Percentiles rank a stretch among this genome's conserved stretches.
Conservation (phyloP, 805 yeast species). For the Wickerhamiella alocasiicola region DNA sequence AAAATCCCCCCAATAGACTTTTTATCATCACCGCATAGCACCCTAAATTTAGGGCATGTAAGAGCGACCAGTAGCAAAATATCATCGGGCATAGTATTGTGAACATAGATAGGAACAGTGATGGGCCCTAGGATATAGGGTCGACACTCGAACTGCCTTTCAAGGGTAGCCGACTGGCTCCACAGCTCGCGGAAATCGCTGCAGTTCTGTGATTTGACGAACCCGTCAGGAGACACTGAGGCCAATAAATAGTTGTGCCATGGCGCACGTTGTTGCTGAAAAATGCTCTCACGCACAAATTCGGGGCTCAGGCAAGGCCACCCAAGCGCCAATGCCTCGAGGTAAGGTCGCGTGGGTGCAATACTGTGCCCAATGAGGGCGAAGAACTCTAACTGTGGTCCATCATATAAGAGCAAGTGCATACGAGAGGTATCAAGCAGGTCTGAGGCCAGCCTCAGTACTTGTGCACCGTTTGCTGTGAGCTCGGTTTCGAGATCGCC, state of each 20-base stretch:
- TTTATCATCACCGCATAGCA: conserved; percentile 2
- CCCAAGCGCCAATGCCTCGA: conserved; percentile 65
- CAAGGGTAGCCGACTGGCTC: conserved; percentile 15
- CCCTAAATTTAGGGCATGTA: conserved; percentile 12
- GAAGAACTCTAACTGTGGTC: conserved; percentile 36
- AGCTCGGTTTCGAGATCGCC: background rate
- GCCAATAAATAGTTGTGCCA: conserved; percentile 54
- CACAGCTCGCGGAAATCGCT: conserved; percentile 22
- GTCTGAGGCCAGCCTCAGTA: background rate
- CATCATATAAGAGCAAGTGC: background rate
- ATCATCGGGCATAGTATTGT: background rate
- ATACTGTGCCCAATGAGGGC: conserved; percentile 41
- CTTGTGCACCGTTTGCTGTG: background rate
- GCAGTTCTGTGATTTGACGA: conserved; percentile 26
- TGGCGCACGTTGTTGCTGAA: conserved; percentile 20
- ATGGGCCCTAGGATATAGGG: conserved; percentile 15
- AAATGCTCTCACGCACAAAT: conserved; percentile 42
- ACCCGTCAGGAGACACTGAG: conserved; percentile 48
- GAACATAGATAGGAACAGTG: conserved; percentile 18
- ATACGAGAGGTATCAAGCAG: background rate
- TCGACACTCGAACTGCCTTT: conserved; percentile 22
- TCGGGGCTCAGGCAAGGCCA: conserved; percentile 69
- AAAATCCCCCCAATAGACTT: conserved; percentile 18
- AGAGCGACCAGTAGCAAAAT: conserved; percentile 13
- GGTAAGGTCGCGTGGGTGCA: conserved; percentile 51